These are phyloP conservation scores for Crithidia thermophila DNA, from an alignment of 208 protist genomes.

Conservation along the genomic window DNA sequence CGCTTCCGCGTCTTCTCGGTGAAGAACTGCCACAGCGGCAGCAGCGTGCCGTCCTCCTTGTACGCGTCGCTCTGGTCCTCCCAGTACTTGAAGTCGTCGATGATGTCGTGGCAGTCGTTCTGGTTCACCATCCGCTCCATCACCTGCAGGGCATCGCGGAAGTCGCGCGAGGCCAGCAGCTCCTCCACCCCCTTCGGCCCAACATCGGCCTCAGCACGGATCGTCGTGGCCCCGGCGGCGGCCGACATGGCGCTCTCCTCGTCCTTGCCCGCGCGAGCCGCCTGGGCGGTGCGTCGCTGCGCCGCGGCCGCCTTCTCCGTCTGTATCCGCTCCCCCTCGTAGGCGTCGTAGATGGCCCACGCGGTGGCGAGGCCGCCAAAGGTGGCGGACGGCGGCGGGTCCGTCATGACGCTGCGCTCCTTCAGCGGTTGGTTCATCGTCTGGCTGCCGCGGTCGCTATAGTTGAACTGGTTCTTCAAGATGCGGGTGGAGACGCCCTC, in stretches of 20 bases:
- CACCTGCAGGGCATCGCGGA: slow-evolving; percentile 80
- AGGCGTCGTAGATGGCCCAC: slow-evolving; percentile 97
- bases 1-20: slow-evolving; percentile 85
- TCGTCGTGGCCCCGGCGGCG: slow-evolving; percentile 9
- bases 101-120: slow-evolving; percentile 97
- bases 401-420: slow-evolving; percentile 87
- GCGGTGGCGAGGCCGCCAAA: slow-evolving; percentile 91
- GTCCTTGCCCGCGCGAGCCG: slow-evolving; percentile 74
- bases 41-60: slow-evolving; percentile 94
- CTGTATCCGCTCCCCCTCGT: slow-evolving; percentile 92
- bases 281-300: slow-evolving; percentile 64
- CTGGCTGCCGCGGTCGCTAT: slow-evolving; percentile 96
- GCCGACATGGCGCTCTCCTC: slow-evolving; percentile 49
- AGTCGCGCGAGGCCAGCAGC: slow-evolving; percentile 64
- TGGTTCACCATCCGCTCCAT: slow-evolving; percentile 98
- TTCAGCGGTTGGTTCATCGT: slow-evolving; percentile 94
- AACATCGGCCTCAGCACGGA: slow-evolving; percentile 17
- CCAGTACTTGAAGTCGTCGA: slow-evolving; percentile 98
- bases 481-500: slow-evolving; percentile 87
- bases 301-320: slow-evolving; percentile 74
- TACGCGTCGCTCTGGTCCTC: slow-evolving; percentile 96
- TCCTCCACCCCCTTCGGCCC: slow-evolving; percentile 48
- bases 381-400: slow-evolving; percentile 90
- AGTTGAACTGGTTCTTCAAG: slow-evolving; percentile 99
- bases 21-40: slow-evolving; percentile 97